Evolutionary conservation across 2,329 filamentous ascomycete species (phyloP), one percentile per base, ranked within the genome.

Genomic region (Colletotrichum ledebouriae): DNA sequence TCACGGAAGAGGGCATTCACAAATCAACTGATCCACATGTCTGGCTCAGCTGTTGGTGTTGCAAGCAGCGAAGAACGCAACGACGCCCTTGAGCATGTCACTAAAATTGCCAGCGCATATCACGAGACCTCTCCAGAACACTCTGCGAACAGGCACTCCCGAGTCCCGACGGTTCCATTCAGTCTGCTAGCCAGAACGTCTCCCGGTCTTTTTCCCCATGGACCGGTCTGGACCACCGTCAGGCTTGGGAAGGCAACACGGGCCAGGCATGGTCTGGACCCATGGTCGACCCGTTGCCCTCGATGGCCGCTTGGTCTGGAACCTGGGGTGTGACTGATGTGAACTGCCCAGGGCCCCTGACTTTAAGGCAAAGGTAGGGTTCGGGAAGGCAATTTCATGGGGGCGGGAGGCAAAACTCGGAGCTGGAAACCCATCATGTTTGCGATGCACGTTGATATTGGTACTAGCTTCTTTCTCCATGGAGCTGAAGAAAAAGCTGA

Each of bases 231-330:
- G 59, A 61, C 37, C 59, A 12, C 34, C 47, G 37, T 61, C 59
- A 44, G 39, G 53, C 22, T 44, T 29, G 20, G 53, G 12, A 22
- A 34, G 34, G 47, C 12, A 22, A 53, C 46, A 20, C 47, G 25
- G 59, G 47, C 59, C 59, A 49, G 57, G n/a, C 47, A 39, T 42
- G 59, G 59, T 61, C 59, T 61, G 42, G 59, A 61, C 47, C 59
- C 52, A 13, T 17, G 3, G 22, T 22, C 22, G 22, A 22, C 22
- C 29, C 12, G 25, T 25, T 25, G 25, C 13, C 50, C 29, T 37
- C 20, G 29, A 25, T 59, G 41, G 56, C 6, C 15, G 49, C 17
- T 10, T 11, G 49, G 22, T 15, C 33, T 34, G n/a, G 29, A n/a
- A n/a, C 29, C 33, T 17, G 29, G 50, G 12, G 6, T 22, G 17